These are phyloP conservation scores for Ophiostoma perfectum DNA, from an alignment of 2,329 filamentous ascomycete genomes.

Conservation along the genomic window DNA sequence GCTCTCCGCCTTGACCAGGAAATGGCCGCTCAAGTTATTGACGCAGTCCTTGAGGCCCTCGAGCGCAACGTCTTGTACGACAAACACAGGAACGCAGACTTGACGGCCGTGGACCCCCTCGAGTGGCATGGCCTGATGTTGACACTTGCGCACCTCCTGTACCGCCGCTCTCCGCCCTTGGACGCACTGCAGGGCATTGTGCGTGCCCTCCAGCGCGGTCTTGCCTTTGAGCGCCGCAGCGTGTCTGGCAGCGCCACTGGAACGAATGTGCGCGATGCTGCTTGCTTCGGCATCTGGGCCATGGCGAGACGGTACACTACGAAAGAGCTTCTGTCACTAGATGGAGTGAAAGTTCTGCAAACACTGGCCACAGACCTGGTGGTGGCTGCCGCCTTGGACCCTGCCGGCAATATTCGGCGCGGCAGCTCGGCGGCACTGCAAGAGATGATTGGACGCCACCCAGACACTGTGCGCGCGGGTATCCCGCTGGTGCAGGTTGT, in stretches of 20 bases:
- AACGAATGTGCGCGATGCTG: constrained; percentile 87
- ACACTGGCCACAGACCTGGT: constrained; percentile 76
- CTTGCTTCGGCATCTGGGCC: constrained; percentile 95
- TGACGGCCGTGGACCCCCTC: constrained; percentile 71
- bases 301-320: constrained; percentile 82
- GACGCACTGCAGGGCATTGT: constrained; percentile 67
- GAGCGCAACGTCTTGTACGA: constrained; percentile 46
- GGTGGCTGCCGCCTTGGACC: constrained; percentile 76
- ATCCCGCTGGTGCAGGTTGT: constrained; percentile 83
- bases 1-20: constrained; percentile 71
- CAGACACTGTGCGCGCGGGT: constrained; percentile 73
- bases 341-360: constrained; percentile 53
- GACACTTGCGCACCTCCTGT: constrained; percentile 79
- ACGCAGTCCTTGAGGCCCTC: constrained; percentile 72
- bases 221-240: constrained; percentile 84
- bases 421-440: constrained; percentile 91
- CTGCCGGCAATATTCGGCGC: constrained; percentile 86
- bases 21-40: constrained; percentile 81
- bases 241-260: constrained; percentile 80
- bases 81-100: constrained; percentile 41
- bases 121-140: constrained; percentile 92
- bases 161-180: constrained; percentile 72
- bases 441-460: constrained; percentile 88
- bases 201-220: constrained; percentile 68
- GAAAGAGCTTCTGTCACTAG: constrained; percentile 62